Conservation (phyloP, 2,329 filamentous ascomycete species). For the Monosporascus sp. region DNA sequence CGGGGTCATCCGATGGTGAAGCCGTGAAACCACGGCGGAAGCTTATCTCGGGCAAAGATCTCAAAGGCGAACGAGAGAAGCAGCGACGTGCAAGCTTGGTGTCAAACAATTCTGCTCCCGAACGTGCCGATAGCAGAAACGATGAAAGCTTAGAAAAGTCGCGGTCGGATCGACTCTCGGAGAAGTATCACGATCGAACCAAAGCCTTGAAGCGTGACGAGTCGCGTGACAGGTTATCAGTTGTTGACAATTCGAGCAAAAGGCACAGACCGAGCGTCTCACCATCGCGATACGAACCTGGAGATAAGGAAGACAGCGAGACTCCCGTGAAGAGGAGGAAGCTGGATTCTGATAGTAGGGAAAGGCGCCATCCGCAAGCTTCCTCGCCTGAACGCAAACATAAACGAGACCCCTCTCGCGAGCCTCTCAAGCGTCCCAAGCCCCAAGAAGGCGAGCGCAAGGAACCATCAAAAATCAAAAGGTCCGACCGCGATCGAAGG, state of each 20-base stretch:
- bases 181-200: conserved; percentile 55
- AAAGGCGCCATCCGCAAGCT: conserved; percentile 39
- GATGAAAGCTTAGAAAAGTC: conserved; percentile 46
- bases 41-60: conserved; percentile 57
- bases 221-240: conserved; percentile 48
- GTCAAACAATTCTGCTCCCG: conserved; percentile 50
- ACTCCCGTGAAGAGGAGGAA: conserved; percentile 50
- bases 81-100: conserved; percentile 53
- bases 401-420: conserved; percentile 37
- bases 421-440: conserved; percentile 29
- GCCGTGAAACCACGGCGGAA: conserved; percentile 55
- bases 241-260: conserved; percentile 49
- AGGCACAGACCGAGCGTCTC: conserved; percentile 55
- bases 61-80: conserved; percentile 54
- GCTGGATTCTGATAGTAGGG: conserved; percentile 48
- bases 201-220: conserved; percentile 58
- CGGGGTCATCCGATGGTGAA: conserved; percentile 51
- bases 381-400: conserved; percentile 38
- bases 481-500: conserved; percentile 34
- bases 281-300: conserved; percentile 46
- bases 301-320: conserved; percentile 48
- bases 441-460: conserved; percentile 32
- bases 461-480: conserved; percentile 31
- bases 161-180: conserved; percentile 36
- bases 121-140: conserved; percentile 42